Base-by-base conservation (phyloP, 2,329 filamentous ascomycete genomes). In the Sphaerostilbella broomeana region DNA sequence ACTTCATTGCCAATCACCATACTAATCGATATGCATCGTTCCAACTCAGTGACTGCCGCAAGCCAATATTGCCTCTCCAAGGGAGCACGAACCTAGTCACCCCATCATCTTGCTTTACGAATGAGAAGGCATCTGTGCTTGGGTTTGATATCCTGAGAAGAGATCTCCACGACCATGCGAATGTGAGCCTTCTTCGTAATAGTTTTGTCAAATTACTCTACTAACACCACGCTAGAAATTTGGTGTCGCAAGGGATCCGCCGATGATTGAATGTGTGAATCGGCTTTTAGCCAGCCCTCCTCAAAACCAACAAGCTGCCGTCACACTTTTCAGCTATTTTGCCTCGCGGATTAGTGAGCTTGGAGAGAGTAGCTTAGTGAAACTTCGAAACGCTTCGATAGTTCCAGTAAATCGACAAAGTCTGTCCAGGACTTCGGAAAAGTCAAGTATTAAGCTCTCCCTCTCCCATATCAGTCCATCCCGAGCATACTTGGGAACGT, bases 1-100 rank as follows among this genome's bases (percentile, higher is more conserved):
- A 95, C 59, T 94, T 88, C 58, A 76, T 95, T 40, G 72, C 77
- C 20, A 85, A 90, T 52, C 83, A 90, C 57, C 79, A 86, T 47
- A 73, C 73, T 20, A 86, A 95, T 52, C 75, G 77, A 1, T 97
- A 98, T 58, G 72, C 65, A 1, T 63, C 66, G 3, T 86, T 78
- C 56, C 73, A 79, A 48, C 70, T 83, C 38, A 68, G 67, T 11
- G 58, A 61, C 13, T 72, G 72, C 12, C 67, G 62, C 18, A 73
- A 73, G 44, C 63, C 75, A 2, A 84, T 87, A 44, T 64, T 97
- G 25, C 89, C 89, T 1, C 64, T 94, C 1, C 74, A 89, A 49
- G 80, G 78, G 12, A 73, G 75, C n/a, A 65, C 70, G 4, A 72
- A 77, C 40, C 68, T 95, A 19, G 84, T 87, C 2, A 64, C 73